Percentiles rank a stretch among this genome's conserved stretches.
Conservation (phyloP, 805 yeast genomes). For the Starmera amethionina region DNA sequence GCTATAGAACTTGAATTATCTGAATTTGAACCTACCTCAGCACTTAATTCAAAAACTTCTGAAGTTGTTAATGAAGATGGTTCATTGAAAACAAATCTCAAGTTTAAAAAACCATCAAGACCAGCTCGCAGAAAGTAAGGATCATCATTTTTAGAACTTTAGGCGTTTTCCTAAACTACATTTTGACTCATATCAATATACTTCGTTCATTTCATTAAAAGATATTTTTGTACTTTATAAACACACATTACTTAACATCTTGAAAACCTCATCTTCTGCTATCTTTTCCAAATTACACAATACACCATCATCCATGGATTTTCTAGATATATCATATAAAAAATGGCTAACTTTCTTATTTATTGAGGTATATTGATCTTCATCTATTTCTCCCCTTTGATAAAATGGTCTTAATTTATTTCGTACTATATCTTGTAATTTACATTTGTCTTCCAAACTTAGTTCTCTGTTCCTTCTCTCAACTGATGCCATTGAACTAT, state of each 20-base stretch:
- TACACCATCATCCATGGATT: slow-evolving; percentile 1
- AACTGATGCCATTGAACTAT: too few species aligned
- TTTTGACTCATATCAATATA: slow-evolving; percentile 1
- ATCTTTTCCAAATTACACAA: slow-evolving; percentile 8
- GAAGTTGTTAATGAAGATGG: not conserved
- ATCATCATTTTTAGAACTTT: not conserved
- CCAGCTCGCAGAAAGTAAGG: slow-evolving; percentile 43
- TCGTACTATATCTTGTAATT: slow-evolving; percentile 50
- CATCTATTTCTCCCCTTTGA: slow-evolving; percentile 22
- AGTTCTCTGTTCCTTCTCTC: slow-evolving; percentile 2
- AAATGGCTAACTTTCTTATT: slow-evolving; percentile 55
- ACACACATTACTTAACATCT: slow-evolving; percentile 5
- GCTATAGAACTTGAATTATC: slow-evolving; percentile 54
- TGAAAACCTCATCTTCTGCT: slow-evolving; percentile 8
- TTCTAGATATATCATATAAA: slow-evolving; percentile 33
- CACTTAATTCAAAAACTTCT: slow-evolving; percentile 5
- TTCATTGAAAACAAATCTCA: slow-evolving; percentile 18
- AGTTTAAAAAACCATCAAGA: slow-evolving; percentile 56
- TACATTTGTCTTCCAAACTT: slow-evolving; percentile 37
- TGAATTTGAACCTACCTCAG: slow-evolving; percentile 25
- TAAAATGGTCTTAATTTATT: slow-evolving; percentile 40
- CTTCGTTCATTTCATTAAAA: not conserved
- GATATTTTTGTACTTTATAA: not conserved
- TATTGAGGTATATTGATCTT: slow-evolving; percentile 42
- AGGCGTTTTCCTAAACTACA: not conserved